Conservation (phyloP, 371 early-diverging fungal genomes). For the Mortierella sp. region DNA sequence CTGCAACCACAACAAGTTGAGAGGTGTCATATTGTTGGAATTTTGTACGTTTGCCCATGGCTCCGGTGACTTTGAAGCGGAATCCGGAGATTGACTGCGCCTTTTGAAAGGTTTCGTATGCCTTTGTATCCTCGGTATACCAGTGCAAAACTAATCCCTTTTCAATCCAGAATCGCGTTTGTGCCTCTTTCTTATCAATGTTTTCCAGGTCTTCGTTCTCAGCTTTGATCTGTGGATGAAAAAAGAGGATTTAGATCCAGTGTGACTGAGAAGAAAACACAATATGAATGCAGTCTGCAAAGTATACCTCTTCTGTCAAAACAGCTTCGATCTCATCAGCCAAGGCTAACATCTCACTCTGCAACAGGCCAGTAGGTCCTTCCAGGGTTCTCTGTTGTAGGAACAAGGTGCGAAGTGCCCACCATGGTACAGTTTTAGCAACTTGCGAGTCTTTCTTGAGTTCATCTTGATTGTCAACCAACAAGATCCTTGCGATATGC, state of each 20-base stretch:
- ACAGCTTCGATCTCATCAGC: slow-evolving; percentile 46
- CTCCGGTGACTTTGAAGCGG: slow-evolving; percentile 88
- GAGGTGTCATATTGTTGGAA: slow-evolving; percentile 90
- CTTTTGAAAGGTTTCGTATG: slow-evolving; percentile 72
- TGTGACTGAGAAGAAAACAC: not conserved
- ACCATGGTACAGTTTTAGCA: slow-evolving; percentile 71
- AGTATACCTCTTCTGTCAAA: slow-evolving; percentile 25
- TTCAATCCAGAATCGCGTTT: slow-evolving; percentile 78
- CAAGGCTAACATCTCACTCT: slow-evolving; percentile 60
- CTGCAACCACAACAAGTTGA: slow-evolving; percentile 92
- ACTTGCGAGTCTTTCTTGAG: slow-evolving; percentile 32
- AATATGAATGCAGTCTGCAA: not conserved
- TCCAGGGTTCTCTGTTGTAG: slow-evolving; percentile 91
- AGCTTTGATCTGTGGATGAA: slow-evolving; percentile 17
- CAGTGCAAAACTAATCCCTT: slow-evolving; percentile 80
- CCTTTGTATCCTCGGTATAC: slow-evolving; percentile 80
- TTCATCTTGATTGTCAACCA: slow-evolving; percentile 63
- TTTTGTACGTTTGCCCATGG: slow-evolving; percentile 92
- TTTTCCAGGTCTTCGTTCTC: slow-evolving; percentile 62
- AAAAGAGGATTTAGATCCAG: not conserved
- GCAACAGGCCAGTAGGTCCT: slow-evolving; percentile 82
- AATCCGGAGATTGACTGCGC: slow-evolving; percentile 88
- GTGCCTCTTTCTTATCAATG: slow-evolving; percentile 45
- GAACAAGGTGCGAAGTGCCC: slow-evolving; percentile 80
- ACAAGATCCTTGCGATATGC: slow-evolving; percentile 70